phyloP scores from a whole-genome alignment of 331 rosid genomes.

The Spiraea crenata region DNA sequence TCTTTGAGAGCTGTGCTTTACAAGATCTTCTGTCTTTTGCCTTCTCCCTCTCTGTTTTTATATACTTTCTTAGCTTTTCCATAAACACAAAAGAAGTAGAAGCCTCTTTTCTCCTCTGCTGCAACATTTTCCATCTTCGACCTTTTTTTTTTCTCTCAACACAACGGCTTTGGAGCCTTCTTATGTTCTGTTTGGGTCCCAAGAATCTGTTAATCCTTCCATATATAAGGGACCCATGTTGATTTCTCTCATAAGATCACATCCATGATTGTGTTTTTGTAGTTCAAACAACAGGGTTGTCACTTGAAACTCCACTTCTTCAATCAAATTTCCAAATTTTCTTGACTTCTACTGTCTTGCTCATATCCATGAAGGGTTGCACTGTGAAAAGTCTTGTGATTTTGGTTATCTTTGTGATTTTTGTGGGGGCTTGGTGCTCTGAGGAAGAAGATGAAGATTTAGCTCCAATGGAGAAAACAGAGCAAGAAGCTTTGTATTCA shows the following conservation, averaged over 20 bases:
- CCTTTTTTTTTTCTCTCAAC: conserved; percentile 7
- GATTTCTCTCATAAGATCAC: conserved; percentile 21
- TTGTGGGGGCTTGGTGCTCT: conserved; percentile 35
- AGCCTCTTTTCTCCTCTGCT: conserved; percentile 33
- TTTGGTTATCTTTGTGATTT: conserved; percentile 35
- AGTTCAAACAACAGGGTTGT: not conserved
- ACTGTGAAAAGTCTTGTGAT: conserved; percentile 16
- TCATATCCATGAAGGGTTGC: conserved; percentile 32
- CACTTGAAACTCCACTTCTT: not conserved
- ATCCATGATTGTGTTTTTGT: conserved; percentile 14
- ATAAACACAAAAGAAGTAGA: conserved; percentile 33
- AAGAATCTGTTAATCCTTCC: conserved; percentile 22
- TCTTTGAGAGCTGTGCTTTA: conserved; percentile 65
- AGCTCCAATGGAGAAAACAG: conserved; percentile 82
- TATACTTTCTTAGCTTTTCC: conserved; percentile 60
- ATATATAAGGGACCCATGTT: conserved; percentile 26
- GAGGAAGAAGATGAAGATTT: conserved; percentile 45
- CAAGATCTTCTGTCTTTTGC: conserved; percentile 17
- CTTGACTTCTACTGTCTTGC: not conserved
- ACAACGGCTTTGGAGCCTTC: conserved; percentile 23
- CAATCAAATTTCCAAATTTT: conserved; percentile 1
- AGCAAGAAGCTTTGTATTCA: conserved; percentile 64
- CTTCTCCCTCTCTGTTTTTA: conserved; percentile 13
- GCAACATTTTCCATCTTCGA: conserved; percentile 25
- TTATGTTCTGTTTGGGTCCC: conserved; percentile 32